phyloP scores from a whole-genome alignment of 176 grass and related monocot genomes.

The Thinopyrum elongatum region DNA sequence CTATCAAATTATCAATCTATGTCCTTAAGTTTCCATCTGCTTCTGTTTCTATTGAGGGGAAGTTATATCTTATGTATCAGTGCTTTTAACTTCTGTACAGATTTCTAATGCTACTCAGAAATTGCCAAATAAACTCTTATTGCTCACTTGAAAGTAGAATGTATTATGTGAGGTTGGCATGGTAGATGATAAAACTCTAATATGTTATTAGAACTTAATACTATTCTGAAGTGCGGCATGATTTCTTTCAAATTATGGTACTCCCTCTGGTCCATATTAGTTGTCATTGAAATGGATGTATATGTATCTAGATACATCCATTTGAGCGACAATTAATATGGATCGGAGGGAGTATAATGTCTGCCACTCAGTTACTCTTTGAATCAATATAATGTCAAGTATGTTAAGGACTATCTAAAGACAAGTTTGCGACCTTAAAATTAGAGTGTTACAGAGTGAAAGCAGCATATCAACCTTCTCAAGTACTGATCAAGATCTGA shows the following conservation, averaged over 20 bases:
- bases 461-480: background rate
- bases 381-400: background rate
- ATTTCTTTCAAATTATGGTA: background rate
- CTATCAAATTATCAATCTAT: background rate
- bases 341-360: background rate
- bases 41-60: background rate
- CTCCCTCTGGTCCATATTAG: too few species aligned
- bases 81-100: background rate
- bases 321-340: too few species aligned
- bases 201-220: background rate
- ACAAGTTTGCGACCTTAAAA: background rate
- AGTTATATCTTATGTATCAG: background rate
- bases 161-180: constrained; percentile 2
- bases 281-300: too few species aligned
- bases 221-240: background rate
- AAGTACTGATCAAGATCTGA: background rate
- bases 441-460: background rate
- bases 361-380: background rate
- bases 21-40: background rate
- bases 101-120: background rate
- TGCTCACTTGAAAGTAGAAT: background rate
- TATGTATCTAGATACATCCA: too few species aligned
- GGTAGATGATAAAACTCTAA: background rate
- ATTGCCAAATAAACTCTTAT: background rate
- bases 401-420: background rate